Base-by-base conservation (phyloP, 805 yeast species). In the Zygoascus flipseniorum region DNA sequence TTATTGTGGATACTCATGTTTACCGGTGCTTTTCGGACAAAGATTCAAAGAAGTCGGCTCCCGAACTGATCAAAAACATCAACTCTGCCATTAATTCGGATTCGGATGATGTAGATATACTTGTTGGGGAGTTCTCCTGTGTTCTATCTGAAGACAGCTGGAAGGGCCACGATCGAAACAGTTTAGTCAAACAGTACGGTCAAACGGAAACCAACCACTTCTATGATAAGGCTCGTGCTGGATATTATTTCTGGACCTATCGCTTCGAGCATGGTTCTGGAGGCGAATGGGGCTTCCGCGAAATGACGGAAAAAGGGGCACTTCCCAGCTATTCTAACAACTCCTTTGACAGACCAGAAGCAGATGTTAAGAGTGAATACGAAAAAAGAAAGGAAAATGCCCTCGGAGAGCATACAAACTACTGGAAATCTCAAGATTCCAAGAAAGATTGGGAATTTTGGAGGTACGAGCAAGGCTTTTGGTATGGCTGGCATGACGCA, bases 211-310 rank as follows among this genome's bases (percentile, higher is more conserved):
- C 68, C 5, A 62, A 69, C 2, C 57, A 78, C 5, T 79, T 86
- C 62, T 63, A 66, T 5, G 60, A 76, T 41, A 69, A 84, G 37
- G 83, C 92, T 1, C 67, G 74, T 9, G 77, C 81, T 53, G 98
- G 98, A 0, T 76, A 79, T 54, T 90, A 77, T 68, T 92, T 93
- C 69, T 92, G 98, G 98, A 86, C 96, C 1, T 86, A 72, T 67
- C 88, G 89, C 69, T 90, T 90, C 64, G 80, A 85, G 65, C 75
- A 81, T 54, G 97, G 97, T 1, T 85, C 83, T 63, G 97, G 97
- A 44, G 98, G 98, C 14, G 97, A 89, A 70, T 92, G 98, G 98
- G 97, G 93, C 49, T 84, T 88, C 69, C 75, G 77, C 23, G 86
- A 89, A 39, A 87, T 86, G 89, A 72, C 76, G 19, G 81, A 83